These are phyloP conservation scores for Alternaria ventricosa DNA, from an alignment of 2,329 filamentous ascomycete genomes.

Conservation along the genomic window DNA sequence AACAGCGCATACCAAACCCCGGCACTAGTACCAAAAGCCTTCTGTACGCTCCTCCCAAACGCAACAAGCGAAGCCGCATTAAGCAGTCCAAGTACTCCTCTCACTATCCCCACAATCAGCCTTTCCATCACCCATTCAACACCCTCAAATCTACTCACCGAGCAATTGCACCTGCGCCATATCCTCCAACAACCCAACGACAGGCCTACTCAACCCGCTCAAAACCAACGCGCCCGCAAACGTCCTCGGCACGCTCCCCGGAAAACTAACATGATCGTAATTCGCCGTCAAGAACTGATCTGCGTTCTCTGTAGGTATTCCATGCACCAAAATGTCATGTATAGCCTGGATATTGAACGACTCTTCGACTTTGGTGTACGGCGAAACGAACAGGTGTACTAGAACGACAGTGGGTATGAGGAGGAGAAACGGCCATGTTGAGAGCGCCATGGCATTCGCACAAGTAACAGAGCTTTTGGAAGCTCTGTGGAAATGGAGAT, in stretches of 20 bases:
- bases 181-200: slow-evolving; percentile 64
- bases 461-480: not conserved
- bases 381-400: slow-evolving; percentile 74
- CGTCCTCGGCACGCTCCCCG: slow-evolving; percentile 88
- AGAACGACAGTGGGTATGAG: slow-evolving; percentile 50
- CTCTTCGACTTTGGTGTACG: slow-evolving; percentile 97
- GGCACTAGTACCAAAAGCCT: slow-evolving; percentile 70
- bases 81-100: slow-evolving; percentile 76
- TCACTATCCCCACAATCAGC: slow-evolving; percentile 56
- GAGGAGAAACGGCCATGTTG: slow-evolving; percentile 35
- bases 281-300: slow-evolving; percentile 62
- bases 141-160: slow-evolving; percentile 48
- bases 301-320: slow-evolving; percentile 68
- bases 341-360: slow-evolving; percentile 96
- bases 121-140: not conserved
- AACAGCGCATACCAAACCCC: slow-evolving; percentile 82
- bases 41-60: slow-evolving; percentile 69
- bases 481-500: not conserved
- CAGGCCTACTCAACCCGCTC: slow-evolving; percentile 72
- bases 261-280: slow-evolving; percentile 91
- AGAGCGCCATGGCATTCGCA: slow-evolving; percentile 26
- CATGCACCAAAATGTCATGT: slow-evolving; percentile 86
- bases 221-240: slow-evolving; percentile 84
- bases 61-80: slow-evolving; percentile 74
- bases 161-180: slow-evolving; percentile 63